Evolutionary conservation across 2,329 filamentous ascomycete species (phyloP), one percentile per base, ranked within the genome.

Genomic region (Hypoxylon sp.): DNA sequence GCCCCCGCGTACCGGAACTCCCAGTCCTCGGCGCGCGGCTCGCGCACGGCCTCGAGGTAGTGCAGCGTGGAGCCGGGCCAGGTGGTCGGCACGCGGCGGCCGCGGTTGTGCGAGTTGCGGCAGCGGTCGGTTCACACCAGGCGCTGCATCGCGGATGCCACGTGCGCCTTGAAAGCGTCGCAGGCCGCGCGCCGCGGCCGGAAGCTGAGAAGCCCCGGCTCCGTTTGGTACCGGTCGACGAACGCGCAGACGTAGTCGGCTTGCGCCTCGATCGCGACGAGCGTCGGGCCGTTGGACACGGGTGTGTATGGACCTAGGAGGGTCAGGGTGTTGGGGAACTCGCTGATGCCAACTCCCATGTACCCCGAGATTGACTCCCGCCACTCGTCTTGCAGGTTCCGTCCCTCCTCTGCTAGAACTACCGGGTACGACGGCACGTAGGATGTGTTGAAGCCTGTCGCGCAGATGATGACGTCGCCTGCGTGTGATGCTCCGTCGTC

Each of bases 231-330:
- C 33, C 79, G 77, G 68, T 81, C 77, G 55, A 84, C 76, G 33
- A 81, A 66, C 60, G 79, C 78, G 62, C 78, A 75, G 60, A 82
- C 77, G 70, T 81, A 83, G 61, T 83, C 79, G 3, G 77, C 77
- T 55, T 81, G 75, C 48, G 74, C 72, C 61, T 82, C 78, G 51
- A 80, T 59, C 58, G 67, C 57, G 62, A 69, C 48, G 58, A 71
- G 62, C 58, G 66, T 56, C 10, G 69, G 67, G 11, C 76, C 74
- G 59, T 76, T 75, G 18, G 72, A 74, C 17, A 78, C 72, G 0
- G 74, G 74, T 27, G 70, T 74, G 55, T 77, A 78, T 6, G 77
- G 77, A 0, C 77, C 77, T 15, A 77, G 67, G 48, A 76, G 69
- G n/a, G 75, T 72, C 46, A 71, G 66, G 42, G 67, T 70, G 48